These are phyloP conservation scores for Fusarium sp. DNA, from an alignment of 2,329 filamentous ascomycete genomes.

Conservation along the genomic window DNA sequence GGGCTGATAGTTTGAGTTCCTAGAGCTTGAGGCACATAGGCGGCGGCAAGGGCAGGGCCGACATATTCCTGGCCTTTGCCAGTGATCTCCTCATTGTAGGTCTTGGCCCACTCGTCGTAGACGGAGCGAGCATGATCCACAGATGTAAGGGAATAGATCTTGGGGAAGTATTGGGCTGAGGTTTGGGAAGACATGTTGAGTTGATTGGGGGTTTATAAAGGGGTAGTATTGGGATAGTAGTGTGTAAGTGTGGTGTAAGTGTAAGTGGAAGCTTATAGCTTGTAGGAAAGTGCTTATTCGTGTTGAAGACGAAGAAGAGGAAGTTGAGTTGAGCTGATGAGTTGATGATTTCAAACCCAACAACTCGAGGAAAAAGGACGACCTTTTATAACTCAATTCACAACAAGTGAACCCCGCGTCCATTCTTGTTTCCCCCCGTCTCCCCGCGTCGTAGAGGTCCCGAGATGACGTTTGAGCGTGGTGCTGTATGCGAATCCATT, in stretches of 20 bases:
- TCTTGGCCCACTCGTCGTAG: conserved; percentile 56
- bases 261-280: conserved; percentile 5
- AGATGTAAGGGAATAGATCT: conserved; percentile 48
- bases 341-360: conserved; percentile 6
- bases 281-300: conserved; percentile 14
- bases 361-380: conserved; percentile 26
- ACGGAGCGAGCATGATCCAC: conserved; percentile 48
- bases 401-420: conserved; percentile 30
- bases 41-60: conserved; percentile 56
- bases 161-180: conserved; percentile 42
- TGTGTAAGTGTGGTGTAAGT: background rate
- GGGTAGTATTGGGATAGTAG: background rate
- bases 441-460: conserved; percentile 34
- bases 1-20: conserved; percentile 44
- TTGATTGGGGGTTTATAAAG: conserved; percentile 10
- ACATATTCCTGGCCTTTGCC: conserved; percentile 57
- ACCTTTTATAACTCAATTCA: conserved; percentile 30
- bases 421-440: conserved; percentile 23
- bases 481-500: conserved; percentile 35
- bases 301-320: conserved; percentile 25
- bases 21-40: conserved; percentile 52
- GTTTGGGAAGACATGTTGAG: conserved; percentile 45
- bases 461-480: conserved; percentile 43
- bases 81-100: conserved; percentile 54
- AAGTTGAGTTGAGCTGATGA: conserved; percentile 24